Conservation (phyloP, 1,284 basidiomycete genomes). For the Boletellus deceptivus region DNA sequence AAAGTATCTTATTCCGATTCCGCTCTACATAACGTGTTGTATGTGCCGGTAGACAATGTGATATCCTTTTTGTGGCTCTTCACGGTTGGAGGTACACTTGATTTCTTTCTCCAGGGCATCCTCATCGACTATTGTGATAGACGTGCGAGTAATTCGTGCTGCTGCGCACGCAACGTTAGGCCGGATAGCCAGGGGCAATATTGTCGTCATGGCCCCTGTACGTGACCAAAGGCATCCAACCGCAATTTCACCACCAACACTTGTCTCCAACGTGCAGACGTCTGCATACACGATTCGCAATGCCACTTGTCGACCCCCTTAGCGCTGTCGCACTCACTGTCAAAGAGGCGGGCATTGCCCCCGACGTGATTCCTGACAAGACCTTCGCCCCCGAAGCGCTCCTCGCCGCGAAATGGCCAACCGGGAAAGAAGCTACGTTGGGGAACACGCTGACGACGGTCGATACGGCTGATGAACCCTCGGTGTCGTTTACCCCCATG, state of each 20-base stretch:
- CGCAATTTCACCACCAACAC: neutral
- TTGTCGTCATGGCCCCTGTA: conserved; percentile 16
- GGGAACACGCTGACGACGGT: conserved; percentile 49
- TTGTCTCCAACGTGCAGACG: neutral
- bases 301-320: conserved; percentile 39
- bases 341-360: conserved; percentile 47
- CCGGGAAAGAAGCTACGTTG: conserved; percentile 46
- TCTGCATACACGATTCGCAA: conserved; percentile 3
- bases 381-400: conserved; percentile 44
- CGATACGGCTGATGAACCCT: conserved; percentile 52
- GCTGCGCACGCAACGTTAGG: neutral
- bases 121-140: too few relatives aligned
- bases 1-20: neutral
- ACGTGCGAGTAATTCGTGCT: neutral
- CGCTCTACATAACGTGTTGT: too few relatives aligned
- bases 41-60: neutral
- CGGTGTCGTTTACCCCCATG: conserved; percentile 49
- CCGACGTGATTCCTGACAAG: conserved; percentile 50
- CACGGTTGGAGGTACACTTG: too few relatives aligned
- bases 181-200: neutral
- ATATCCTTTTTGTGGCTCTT: neutral
- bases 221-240: neutral
- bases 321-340: conserved; percentile 41
- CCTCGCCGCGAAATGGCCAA: conserved; percentile 53
- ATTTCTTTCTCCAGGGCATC: too few relatives aligned